Conservation (phyloP, 2,329 filamentous ascomycete genomes). For the Monosporascus sp. region DNA sequence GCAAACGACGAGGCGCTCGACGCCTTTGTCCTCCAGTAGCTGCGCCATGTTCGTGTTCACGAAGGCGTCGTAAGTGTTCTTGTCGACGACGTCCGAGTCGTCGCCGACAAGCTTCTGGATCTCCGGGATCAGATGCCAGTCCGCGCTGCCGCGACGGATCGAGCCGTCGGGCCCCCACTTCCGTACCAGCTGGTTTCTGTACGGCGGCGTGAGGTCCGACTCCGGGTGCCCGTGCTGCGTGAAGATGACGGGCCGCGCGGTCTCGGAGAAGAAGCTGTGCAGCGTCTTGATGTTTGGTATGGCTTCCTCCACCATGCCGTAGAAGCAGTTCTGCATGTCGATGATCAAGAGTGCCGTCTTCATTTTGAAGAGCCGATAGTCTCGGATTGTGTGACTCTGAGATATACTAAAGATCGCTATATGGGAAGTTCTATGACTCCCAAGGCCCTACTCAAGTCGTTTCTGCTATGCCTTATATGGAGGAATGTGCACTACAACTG, state of each 20-base stretch:
- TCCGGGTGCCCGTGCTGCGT: conserved; percentile 33
- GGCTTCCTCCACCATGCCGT: conserved; percentile 25
- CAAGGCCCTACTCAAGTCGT: too few species aligned
- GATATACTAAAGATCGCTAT: too few species aligned
- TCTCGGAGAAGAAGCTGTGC: conserved; percentile 8
- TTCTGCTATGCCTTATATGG: too few species aligned
- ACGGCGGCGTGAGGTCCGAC: conserved; percentile 25
- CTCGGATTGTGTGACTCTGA: too few species aligned
- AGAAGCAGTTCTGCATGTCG: conserved; percentile 35
- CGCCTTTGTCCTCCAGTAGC: conserved; percentile 17
- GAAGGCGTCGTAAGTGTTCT: conserved; percentile 37
- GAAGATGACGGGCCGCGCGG: conserved; percentile 27
- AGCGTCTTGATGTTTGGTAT: conserved; percentile 30
- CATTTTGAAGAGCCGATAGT: neutral
- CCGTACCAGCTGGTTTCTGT: conserved; percentile 30
- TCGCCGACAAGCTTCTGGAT: conserved; percentile 9
- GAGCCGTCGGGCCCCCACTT: conserved; percentile 31
- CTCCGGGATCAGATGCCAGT: conserved; percentile 27
- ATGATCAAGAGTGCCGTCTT: conserved; percentile 32
- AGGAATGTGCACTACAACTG: too few species aligned
- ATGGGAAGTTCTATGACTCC: too few species aligned
- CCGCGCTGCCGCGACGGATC: conserved; percentile 22
- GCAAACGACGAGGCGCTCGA: conserved; percentile 30
- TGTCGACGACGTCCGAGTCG: conserved; percentile 10
- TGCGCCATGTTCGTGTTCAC: conserved; percentile 26